Percentiles rank a stretch among this genome's conserved stretches.
These are phyloP conservation scores for Penicillium coffeae DNA, from an alignment of 495 filamentous ascomycete species.

Conservation along the genomic window DNA sequence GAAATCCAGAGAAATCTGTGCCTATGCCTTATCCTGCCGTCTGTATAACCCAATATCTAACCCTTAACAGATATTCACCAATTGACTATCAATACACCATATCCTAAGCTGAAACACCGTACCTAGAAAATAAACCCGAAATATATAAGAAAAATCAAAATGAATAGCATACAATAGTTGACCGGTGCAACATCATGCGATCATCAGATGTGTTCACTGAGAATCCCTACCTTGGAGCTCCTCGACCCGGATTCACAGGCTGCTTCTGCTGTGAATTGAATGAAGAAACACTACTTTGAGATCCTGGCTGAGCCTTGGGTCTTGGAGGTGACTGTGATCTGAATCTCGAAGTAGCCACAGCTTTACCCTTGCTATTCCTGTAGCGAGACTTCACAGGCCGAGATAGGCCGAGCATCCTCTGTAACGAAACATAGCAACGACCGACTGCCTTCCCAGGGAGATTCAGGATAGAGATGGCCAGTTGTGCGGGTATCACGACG, in stretches of 20 bases:
- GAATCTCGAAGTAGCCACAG: background rate
- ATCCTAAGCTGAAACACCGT: too few relatives aligned
- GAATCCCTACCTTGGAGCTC: background rate
- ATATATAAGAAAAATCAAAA: background rate
- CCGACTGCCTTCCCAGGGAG: conserved; percentile 22
- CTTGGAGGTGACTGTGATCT: too few relatives aligned
- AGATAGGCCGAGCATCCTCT: conserved; percentile 8
- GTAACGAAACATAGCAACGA: conserved; percentile 14
- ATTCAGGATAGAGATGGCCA: conserved; percentile 19
- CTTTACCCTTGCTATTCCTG: conserved; percentile 19
- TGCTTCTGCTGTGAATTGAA: background rate
- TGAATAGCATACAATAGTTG: background rate
- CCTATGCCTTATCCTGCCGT: too few relatives aligned
- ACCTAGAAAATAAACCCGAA: background rate
- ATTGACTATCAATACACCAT: too few relatives aligned
- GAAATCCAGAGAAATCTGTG: background rate
- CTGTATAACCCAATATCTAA: background rate
- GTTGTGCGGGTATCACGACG: conserved; percentile 25
- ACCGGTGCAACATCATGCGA: too few relatives aligned
- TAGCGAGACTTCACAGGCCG: conserved; percentile 2
- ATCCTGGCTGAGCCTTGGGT: background rate
- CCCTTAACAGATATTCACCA: too few relatives aligned
- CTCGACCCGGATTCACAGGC: background rate
- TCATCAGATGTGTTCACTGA: too few relatives aligned
- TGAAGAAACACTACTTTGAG: background rate